phyloP scores from a whole-genome alignment of 352 stramenopile species.

The Lagenidium giganteum region DNA sequence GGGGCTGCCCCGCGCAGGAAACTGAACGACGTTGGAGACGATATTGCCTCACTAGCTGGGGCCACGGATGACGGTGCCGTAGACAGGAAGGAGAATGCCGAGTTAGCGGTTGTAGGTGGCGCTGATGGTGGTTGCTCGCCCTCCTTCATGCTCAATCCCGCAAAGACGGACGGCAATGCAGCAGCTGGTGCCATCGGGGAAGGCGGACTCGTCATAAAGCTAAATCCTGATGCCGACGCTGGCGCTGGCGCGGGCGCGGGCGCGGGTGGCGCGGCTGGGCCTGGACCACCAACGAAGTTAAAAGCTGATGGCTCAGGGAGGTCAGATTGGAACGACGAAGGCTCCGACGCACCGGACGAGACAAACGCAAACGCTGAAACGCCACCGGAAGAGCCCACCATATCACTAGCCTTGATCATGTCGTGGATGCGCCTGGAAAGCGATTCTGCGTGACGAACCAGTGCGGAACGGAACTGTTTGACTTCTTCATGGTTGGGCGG shows the following conservation, averaged over 20 bases:
- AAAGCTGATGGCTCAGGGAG: constrained; percentile 39
- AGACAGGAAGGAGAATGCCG: constrained; percentile 21
- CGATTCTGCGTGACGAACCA: constrained; percentile 58
- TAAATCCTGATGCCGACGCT: constrained; percentile 13
- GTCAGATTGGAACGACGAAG: constrained; percentile 9
- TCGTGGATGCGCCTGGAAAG: constrained; percentile 62
- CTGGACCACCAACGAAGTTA: constrained; percentile 33
- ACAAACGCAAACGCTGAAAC: too few species aligned
- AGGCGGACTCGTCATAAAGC: constrained; percentile 9
- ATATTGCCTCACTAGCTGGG: too few species aligned
- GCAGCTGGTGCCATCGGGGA: constrained; percentile 2
- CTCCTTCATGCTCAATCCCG: constrained; percentile 41
- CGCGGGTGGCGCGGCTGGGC: neutral
- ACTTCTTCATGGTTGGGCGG: constrained; percentile 68
- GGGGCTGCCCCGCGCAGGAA: too few species aligned
- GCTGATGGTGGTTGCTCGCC: constrained; percentile 30
- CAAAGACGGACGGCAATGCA: constrained; percentile 38
- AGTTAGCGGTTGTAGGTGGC: constrained; percentile 3
- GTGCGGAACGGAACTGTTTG: constrained; percentile 57
- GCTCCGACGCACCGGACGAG: constrained; percentile 7
- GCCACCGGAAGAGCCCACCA: too few species aligned
- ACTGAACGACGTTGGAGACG: too few species aligned
- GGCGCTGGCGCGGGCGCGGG: constrained; percentile 4
- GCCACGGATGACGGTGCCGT: too few species aligned
- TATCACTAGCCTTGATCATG: constrained; percentile 26